These are phyloP conservation scores for Apiospora saccharicola DNA, from an alignment of 2,329 filamentous ascomycete species.

Conservation along the genomic window DNA sequence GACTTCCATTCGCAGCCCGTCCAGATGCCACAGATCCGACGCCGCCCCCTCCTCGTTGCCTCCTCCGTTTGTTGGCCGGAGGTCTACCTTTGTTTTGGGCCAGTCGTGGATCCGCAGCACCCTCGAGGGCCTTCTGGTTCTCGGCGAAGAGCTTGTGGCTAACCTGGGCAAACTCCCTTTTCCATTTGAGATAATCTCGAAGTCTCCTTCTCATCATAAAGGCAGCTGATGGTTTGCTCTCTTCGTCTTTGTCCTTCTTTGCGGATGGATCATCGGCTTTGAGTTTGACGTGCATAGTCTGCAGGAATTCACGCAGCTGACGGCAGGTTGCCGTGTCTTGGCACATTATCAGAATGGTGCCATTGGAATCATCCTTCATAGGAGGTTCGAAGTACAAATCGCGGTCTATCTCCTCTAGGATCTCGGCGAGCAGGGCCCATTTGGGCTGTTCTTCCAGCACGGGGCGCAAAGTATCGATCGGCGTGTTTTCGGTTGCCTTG, in stretches of 20 bases:
- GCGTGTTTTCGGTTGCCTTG: conserved; percentile 55
- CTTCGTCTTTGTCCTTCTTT: conserved; percentile 51
- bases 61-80: conserved; percentile 84
- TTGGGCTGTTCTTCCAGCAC: conserved; percentile 95
- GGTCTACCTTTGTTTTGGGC: conserved; percentile 63
- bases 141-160: conserved; percentile 80
- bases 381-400: conserved; percentile 85
- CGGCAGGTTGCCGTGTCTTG: conserved; percentile 84
- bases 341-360: conserved; percentile 96
- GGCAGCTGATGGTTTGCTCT: conserved; percentile 73
- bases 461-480: conserved; percentile 72
- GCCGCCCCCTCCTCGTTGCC: conserved; percentile 78
- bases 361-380: conserved; percentile 82
- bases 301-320: conserved; percentile 89
- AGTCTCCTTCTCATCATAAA: conserved; percentile 92
- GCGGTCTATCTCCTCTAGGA: conserved; percentile 90
- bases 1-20: conserved; percentile 75
- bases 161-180: conserved; percentile 85
- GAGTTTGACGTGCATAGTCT: conserved; percentile 83
- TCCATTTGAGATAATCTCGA: conserved; percentile 89
- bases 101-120: conserved; percentile 65
- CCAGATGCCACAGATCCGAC: conserved; percentile 62
- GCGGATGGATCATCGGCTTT: conserved; percentile 49
- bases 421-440: conserved; percentile 87
- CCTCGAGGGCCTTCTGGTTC: conserved; percentile 78